Conservation (phyloP, 2,329 filamentous ascomycete species). For the Xylariaceae sp. region DNA sequence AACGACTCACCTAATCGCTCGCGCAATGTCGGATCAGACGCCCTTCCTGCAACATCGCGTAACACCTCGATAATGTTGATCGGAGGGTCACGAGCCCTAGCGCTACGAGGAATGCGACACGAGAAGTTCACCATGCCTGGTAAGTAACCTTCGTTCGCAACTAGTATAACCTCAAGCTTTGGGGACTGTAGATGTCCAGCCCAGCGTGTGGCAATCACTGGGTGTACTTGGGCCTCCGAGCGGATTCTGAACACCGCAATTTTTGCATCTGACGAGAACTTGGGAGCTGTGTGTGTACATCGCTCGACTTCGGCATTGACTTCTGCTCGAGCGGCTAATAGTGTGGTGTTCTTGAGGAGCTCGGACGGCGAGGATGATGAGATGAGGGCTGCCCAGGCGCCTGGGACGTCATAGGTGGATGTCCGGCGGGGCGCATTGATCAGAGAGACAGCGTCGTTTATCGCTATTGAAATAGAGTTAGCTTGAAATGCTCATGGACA, state of each 20-base stretch:
- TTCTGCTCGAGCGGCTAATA: constrained; percentile 53
- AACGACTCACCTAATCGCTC: constrained; percentile 59
- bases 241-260: constrained; percentile 61
- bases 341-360: constrained; percentile 44
- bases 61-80: constrained; percentile 62
- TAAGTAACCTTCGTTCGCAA: constrained; percentile 64
- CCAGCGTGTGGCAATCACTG: constrained; percentile 65
- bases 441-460: constrained; percentile 57
- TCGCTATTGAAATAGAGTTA: too few relatives aligned
- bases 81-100: constrained; percentile 48
- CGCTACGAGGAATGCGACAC: constrained; percentile 57
- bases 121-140: constrained; percentile 63
- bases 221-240: constrained; percentile 60
- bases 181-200: constrained; percentile 55
- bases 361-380: constrained; percentile 47
- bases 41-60: constrained; percentile 44
- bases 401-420: constrained; percentile 54
- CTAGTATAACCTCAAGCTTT: constrained; percentile 59
- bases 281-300: constrained; percentile 58
- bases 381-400: constrained; percentile 57
- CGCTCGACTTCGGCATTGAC: constrained; percentile 59
- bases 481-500: too few relatives aligned
- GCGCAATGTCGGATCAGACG: constrained; percentile 35
- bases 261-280: constrained; percentile 58
- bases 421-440: constrained; percentile 64